A percentile compares a stretch with the other conserved stretches of the same genome.
Conservation (phyloP, 2,329 filamentous ascomycete species). For the Trichoderma koningii region DNA sequence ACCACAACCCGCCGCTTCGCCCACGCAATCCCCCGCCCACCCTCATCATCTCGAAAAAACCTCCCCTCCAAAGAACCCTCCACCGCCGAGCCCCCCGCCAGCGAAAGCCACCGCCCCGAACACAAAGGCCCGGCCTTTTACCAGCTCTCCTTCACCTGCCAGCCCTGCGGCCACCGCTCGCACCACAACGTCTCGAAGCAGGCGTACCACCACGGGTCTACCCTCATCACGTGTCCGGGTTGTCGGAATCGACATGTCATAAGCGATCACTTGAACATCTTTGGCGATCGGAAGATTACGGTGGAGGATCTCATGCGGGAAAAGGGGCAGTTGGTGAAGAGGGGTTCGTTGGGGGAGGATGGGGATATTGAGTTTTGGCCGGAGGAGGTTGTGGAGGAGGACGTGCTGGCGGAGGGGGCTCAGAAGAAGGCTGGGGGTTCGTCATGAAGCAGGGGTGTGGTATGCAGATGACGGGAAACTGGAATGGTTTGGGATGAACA, state of each 20-base stretch:
- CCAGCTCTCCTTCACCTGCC: conserved; percentile 89
- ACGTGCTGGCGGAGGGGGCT: conserved; percentile 29
- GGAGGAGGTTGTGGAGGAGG: conserved; percentile 53
- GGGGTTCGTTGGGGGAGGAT: conserved; percentile 69
- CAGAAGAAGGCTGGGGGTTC: conserved; percentile 13
- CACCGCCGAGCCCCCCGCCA: conserved; percentile 32
- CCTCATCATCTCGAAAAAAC: conserved; percentile 21
- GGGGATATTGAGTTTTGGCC: conserved; percentile 95
- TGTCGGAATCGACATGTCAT: conserved; percentile 91
- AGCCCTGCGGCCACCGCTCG: conserved; percentile 78
- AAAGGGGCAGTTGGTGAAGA: conserved; percentile 73
- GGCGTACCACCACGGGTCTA: conserved; percentile 88
- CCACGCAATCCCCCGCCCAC: conserved; percentile 44
- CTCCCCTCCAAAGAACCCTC: conserved; percentile 17
- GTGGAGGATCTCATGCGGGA: conserved; percentile 77
- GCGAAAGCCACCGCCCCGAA: conserved; percentile 38
- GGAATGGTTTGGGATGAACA: neutral
- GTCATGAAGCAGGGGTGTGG: neutral
- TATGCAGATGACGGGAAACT: neutral
- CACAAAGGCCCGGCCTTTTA: conserved; percentile 66
- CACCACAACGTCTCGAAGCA: conserved; percentile 88
- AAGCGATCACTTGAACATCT: conserved; percentile 80
- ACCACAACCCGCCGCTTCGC: conserved; percentile 34
- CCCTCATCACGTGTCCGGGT: conserved; percentile 82
- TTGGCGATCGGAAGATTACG: conserved; percentile 68